Conservation (phyloP, 129 eudicot species). For the Escallonia herrerae region DNA sequence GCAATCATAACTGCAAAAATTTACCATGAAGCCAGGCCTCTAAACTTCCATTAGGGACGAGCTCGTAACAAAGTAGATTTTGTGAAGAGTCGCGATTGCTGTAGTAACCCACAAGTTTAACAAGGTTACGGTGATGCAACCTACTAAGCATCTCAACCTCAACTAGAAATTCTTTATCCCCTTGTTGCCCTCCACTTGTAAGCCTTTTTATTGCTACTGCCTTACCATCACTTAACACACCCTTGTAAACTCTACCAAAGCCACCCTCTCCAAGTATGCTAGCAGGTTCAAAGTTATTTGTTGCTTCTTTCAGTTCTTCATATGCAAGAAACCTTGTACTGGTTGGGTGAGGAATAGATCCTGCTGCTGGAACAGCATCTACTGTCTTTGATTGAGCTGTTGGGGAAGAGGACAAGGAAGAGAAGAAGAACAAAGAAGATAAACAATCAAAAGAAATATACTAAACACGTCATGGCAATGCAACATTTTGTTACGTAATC, state of each 20-base stretch:
- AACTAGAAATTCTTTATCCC: constrained; percentile 83
- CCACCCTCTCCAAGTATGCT: constrained; percentile 99
- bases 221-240: constrained; percentile 83
- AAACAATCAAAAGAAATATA: not conserved
- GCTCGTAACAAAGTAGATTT: constrained; percentile 90
- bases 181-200: constrained; percentile 90
- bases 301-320: constrained; percentile 92
- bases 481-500: not conserved
- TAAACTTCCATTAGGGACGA: constrained; percentile 92
- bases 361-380: constrained; percentile 45
- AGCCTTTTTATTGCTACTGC: constrained; percentile 93
- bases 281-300: constrained; percentile 73
- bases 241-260: constrained; percentile 82
- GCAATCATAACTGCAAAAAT: not conserved
- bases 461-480: constrained; percentile 3
- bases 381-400: constrained; percentile 50
- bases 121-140: constrained; percentile 97
- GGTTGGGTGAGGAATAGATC: constrained; percentile 78
- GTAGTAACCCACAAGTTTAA: constrained; percentile 89
- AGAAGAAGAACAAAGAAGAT: not conserved
- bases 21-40: constrained; percentile 98
- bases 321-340: constrained; percentile 84
- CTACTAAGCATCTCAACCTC: constrained; percentile 99
- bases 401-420: constrained; percentile 5
- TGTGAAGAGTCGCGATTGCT: constrained; percentile 81